Percentiles rank a stretch among this genome's conserved stretches.
Conservation (phyloP, 495 filamentous ascomycete species). For the Lichenothelia convexa region DNA sequence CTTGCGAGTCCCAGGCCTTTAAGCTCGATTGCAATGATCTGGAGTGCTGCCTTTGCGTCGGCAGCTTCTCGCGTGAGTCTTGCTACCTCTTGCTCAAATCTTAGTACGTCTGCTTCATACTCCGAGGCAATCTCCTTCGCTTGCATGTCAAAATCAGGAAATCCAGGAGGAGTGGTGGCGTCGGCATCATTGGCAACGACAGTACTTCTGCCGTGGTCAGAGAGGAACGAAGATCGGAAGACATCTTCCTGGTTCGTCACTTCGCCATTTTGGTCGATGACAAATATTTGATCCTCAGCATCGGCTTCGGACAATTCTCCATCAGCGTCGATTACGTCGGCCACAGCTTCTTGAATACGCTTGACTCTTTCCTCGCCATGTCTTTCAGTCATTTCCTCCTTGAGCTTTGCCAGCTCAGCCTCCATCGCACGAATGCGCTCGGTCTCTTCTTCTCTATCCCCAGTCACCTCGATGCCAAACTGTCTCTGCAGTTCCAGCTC, state of each 20-base stretch:
- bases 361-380: conserved; percentile 3
- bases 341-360: conserved; percentile 1
- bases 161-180: background rate
- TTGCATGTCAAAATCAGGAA: conserved; percentile 13
- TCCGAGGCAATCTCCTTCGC: conserved; percentile 8
- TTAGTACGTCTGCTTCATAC: conserved; percentile 10
- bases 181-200: background rate
- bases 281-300: too few relatives aligned
- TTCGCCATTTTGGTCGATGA: conserved; percentile 6
- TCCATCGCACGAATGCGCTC: conserved; percentile 9
- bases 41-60: conserved; percentile 9
- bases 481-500: conserved; percentile 16
- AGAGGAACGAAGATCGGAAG: conserved; percentile 5
- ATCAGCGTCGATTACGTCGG: conserved; percentile 4
- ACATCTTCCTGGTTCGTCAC: conserved; percentile 14
- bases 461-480: conserved; percentile 13
- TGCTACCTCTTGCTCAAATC: conserved; percentile 16
- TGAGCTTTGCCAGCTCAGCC: conserved; percentile 9
- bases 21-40: conserved; percentile 16
- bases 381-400: conserved; percentile 8
- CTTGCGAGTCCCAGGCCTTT: conserved; percentile 15
- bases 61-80: conserved; percentile 7
- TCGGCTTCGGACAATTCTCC: background rate
- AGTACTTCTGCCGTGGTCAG: conserved; percentile 3
- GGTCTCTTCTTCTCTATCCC: conserved; percentile 5